Evolutionary conservation across 2,329 filamentous ascomycete genomes (phyloP).

Genomic region (Apiospora sp.): DNA sequence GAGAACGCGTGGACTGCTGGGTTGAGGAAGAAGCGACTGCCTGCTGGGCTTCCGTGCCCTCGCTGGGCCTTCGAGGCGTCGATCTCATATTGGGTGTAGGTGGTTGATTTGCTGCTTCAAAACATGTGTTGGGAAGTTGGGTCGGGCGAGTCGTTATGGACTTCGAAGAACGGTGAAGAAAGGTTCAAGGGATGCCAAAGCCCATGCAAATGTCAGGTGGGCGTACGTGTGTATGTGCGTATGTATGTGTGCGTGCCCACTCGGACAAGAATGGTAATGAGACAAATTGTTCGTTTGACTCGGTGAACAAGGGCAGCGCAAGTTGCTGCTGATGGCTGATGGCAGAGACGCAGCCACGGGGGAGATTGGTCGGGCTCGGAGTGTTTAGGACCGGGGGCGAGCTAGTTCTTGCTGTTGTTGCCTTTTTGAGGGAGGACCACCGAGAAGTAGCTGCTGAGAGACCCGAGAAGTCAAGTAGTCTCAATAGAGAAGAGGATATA

Average conservation of each 20-base stretch:
- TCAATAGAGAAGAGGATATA: neutral
- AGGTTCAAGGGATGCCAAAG: conserved; percentile 14
- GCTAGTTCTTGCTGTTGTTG: conserved; percentile 7
- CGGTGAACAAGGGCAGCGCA: neutral
- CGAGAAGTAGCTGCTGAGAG: neutral
- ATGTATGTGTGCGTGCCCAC: conserved; percentile 3
- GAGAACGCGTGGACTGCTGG: conserved; percentile 33
- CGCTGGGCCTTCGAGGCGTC: conserved; percentile 21
- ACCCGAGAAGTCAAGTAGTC: neutral
- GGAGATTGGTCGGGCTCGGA: conserved; percentile 20
- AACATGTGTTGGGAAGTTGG: conserved; percentile 23
- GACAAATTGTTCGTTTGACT: conserved; percentile 21
- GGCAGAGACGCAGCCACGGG: conserved; percentile 7
- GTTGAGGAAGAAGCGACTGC: conserved; percentile 31
- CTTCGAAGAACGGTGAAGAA: conserved; percentile 18
- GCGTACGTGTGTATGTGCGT: neutral
- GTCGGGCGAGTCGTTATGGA: neutral
- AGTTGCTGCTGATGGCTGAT: conserved; percentile 17
- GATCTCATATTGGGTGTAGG: conserved; percentile 19
- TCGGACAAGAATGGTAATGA: conserved; percentile 17
- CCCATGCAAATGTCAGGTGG: conserved; percentile 14
- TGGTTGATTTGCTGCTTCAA: neutral
- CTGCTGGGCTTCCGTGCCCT: conserved; percentile 2
- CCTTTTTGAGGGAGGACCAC: neutral
- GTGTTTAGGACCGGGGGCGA: neutral